Base-by-base conservation (phyloP, 2,329 filamentous ascomycete species). In the Trichophyton simii region DNA sequence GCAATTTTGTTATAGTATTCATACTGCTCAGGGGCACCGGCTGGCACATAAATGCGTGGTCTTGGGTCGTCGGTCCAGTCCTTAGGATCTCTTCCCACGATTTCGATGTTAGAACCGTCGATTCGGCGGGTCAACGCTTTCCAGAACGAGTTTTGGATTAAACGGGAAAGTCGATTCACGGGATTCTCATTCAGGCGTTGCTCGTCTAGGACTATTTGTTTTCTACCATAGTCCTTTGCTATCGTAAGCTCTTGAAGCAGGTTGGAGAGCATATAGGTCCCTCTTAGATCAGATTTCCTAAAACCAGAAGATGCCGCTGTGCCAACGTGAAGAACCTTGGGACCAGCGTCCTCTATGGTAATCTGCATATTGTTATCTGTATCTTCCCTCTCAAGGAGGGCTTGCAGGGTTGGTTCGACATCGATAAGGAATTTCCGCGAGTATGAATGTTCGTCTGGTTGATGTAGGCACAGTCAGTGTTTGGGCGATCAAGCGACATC, bases 221-320 rank as follows among this genome's bases (percentile, higher is more conserved):
- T 90, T 64, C 89, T 87, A 63, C 90, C 91, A 70, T 90, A 91
- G 72, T 95, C 88, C 78, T 95, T 87, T 66, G 94, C 94, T 67
- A 97, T 82, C 1, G 88, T 94, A 66, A 99, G 82, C 76, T 99
- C 94, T 75, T 99, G 94, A 46, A 97, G 81, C 54, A 97, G 83
- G 72, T 97, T 99, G 65, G 92, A 96, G 63, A 99, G 83, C 87
- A 95, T 95, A 75, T 99, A 99, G 36, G 90, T 97, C 69, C 94
- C 94, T 66, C 92, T 88, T 64, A 99, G 84, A 71, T 97, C 91
- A 73, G 92, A 91, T 65, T 86, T 85, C 70, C 91, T 92, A 77
- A 88, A 84, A 48, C 91, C 92, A 67, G 88, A 89, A 41, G 91
- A 96, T 22, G 83, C 87, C 31, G 88, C 87, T 2, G 92, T 96